These are phyloP conservation scores for Neurospora tetrasperma DNA, from an alignment of 495 filamentous ascomycete genomes.

Conservation along the genomic window DNA sequence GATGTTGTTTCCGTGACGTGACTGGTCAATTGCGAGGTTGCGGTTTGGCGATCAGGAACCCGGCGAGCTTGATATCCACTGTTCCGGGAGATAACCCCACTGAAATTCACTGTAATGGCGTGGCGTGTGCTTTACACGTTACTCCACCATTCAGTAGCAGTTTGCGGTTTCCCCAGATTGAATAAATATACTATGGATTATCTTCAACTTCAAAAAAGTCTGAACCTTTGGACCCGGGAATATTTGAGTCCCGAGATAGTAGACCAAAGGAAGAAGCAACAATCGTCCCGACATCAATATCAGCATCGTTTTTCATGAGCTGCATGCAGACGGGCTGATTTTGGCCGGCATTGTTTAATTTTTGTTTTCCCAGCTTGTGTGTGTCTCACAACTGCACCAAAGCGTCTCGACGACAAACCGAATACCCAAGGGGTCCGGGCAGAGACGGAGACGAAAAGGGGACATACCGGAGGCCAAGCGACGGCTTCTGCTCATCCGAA, in stretches of 20 bases:
- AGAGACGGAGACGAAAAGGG: background rate
- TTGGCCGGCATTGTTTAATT: background rate
- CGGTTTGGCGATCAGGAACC: background rate
- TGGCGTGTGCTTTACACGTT: background rate
- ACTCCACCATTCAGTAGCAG: background rate
- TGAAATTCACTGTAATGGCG: background rate
- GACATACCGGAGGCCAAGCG: background rate
- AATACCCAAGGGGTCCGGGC: background rate
- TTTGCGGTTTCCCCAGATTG: background rate
- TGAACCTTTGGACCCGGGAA: background rate
- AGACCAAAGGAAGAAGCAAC: background rate
- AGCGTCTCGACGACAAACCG: background rate
- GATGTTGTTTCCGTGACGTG: too few species aligned
- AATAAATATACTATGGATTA: background rate
- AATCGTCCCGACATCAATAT: background rate
- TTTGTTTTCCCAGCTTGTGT: background rate
- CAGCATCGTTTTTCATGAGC: background rate
- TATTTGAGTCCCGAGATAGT: background rate
- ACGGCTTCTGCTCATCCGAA: background rate
- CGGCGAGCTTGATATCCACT: background rate
- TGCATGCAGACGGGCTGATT: background rate
- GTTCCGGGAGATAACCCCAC: background rate
- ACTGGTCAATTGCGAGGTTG: background rate
- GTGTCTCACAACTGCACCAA: background rate
- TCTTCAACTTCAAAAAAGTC: background rate